Conservation (phyloP, 2,329 filamentous ascomycete genomes). For the Ophiostoma triangulosporum region DNA sequence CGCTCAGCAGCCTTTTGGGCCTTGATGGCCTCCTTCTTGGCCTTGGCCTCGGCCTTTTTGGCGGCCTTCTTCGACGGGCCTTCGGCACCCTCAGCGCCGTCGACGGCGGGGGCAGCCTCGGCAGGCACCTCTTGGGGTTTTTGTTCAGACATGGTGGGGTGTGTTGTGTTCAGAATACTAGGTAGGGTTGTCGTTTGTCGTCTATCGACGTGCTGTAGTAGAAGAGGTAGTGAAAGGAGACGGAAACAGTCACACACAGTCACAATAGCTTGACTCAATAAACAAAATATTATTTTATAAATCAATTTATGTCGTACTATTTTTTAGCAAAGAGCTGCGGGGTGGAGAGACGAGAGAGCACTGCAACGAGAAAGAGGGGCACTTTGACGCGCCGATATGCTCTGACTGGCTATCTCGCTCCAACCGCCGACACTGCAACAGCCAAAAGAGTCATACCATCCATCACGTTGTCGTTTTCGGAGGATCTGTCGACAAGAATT, state of each 20-base stretch:
- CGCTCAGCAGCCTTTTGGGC: slow-evolving; percentile 59
- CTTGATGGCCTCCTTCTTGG: slow-evolving; percentile 78
- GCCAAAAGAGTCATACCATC: neutral
- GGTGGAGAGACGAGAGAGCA: neutral
- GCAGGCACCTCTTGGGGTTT: slow-evolving; percentile 4
- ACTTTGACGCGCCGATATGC: neutral
- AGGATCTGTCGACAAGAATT: too few relatives aligned
- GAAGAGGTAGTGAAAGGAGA: neutral
- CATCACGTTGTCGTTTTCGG: too few relatives aligned
- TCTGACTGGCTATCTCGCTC: neutral
- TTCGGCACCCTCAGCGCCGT: slow-evolving; percentile 26
- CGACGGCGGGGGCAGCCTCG: neutral
- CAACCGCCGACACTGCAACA: neutral
- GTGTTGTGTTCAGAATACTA: neutral
- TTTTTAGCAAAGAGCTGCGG: neutral
- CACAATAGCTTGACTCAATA: neutral
- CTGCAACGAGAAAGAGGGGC: neutral
- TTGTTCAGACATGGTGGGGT: slow-evolving; percentile 5
- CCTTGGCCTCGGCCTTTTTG: slow-evolving; percentile 76
- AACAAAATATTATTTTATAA: neutral
- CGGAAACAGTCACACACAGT: neutral
- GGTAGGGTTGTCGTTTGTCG: neutral
- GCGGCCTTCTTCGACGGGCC: slow-evolving; percentile 57
- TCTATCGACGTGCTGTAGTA: neutral
- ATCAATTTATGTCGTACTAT: neutral